Conservation (phyloP, 371 early-diverging fungal species). For the Actinomortierella ambigua region DNA sequence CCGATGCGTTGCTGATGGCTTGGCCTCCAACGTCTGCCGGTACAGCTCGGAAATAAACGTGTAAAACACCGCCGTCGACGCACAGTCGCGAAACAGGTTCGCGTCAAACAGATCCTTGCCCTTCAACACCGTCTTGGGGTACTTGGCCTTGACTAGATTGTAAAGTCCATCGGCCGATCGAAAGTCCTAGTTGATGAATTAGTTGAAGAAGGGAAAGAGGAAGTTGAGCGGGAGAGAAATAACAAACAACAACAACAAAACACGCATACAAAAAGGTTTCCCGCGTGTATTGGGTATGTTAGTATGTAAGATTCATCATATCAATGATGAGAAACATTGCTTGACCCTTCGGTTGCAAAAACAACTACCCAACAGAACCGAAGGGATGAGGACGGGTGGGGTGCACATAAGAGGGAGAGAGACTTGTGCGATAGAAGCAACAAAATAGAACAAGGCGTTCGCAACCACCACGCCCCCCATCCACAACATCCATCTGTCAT, state of each 20-base stretch:
- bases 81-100: constrained; percentile 76
- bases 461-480: too few species aligned
- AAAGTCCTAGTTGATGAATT: constrained; percentile 66
- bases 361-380: too few species aligned
- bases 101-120: constrained; percentile 98
- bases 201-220: constrained; percentile 1
- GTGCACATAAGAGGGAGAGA: too few species aligned
- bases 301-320: too few species aligned
- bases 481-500: too few species aligned
- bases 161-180: constrained; percentile 83
- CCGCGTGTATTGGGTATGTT: too few species aligned
- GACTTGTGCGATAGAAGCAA: too few species aligned
- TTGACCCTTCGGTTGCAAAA: too few species aligned
- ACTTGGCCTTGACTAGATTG: constrained; percentile 79
- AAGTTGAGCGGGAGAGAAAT: background rate
- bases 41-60: constrained; percentile 95
- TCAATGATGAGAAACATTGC: too few species aligned
- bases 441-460: too few species aligned
- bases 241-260: background rate
- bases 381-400: too few species aligned
- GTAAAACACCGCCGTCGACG: constrained; percentile 85
- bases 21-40: constrained; percentile 67
- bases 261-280: background rate
- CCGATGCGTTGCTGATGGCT: constrained; percentile 86
- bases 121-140: constrained; percentile 73